Evolutionary conservation across 179 eudicot species (phyloP), one percentile per base, ranked within the genome.

Genomic region (Camellia oleifera): DNA sequence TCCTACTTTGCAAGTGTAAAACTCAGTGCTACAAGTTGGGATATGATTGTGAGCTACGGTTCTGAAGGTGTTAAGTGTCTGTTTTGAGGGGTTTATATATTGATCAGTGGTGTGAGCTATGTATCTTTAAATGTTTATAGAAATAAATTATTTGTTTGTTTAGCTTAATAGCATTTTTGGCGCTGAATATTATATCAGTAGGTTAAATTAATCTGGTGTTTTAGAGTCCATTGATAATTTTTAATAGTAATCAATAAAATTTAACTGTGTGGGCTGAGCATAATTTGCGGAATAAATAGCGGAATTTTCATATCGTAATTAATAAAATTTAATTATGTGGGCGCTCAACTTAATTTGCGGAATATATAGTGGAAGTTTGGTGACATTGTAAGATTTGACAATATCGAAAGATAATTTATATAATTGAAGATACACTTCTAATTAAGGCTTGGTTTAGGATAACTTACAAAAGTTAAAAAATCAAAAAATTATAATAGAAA

Each of bases 1-100:
- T 42, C 64, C 64, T 54, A 2, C 69, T 56, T 14, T 61, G 32
- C 66, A 80, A 63, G 69, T 72, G 81, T 79, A 77, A 45, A 79
- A 64, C 32, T 66, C 57, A 12, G 56, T 66, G 57, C 26, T 26
- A 15, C 44, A 14, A 64, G 69, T 40, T 73, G n/a, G 40, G 72
- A 14, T 63, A 18, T 32, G 40, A 32, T 15, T 45, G 66, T 6
- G 15, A 68, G 7, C 13, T 45, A 15, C 5, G n/a, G 5, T 42
- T 10, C 46, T n/a, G 9, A 18, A 58, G 32, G n/a, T 18, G 17
- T n/a, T 48, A 40, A 45, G 44, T 77, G 79, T 50, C 56, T 13
- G 57, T 52, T 69, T 20, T 10, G 46, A 14, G 50, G 48, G 75
- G 46, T 40, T 40, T 42, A 73, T 56, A 12, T 40, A 44, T 32